These are phyloP conservation scores for Chaetomiaceae sp. DNA, from an alignment of 2,329 filamentous ascomycete species.

Conservation along the genomic window DNA sequence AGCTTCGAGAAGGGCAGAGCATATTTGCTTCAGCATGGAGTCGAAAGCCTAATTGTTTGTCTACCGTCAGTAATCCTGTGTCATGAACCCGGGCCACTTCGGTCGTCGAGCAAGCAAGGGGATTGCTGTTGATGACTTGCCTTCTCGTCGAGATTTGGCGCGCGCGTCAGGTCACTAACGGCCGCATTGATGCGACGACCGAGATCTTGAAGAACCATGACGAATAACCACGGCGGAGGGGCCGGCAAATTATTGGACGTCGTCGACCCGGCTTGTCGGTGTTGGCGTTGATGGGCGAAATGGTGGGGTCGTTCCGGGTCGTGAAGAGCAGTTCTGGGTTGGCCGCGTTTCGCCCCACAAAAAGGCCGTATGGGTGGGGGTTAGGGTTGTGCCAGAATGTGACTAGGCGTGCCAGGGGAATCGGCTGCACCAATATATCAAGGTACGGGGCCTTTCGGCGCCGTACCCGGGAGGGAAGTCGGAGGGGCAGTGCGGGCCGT, in stretches of 20 bases:
- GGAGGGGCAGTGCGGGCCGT: too few species aligned
- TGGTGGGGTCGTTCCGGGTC: not conserved
- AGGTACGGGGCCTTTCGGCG: too few species aligned
- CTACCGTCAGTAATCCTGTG: constrained; percentile 32
- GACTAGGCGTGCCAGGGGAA: too few species aligned
- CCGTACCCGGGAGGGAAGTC: too few species aligned
- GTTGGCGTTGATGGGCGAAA: not conserved
- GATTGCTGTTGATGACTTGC: too few species aligned
- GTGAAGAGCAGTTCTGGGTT: too few species aligned
- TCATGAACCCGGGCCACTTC: not conserved
- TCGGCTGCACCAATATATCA: too few species aligned
- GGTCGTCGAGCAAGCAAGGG: not conserved
- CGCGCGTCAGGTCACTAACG: constrained; percentile 86
- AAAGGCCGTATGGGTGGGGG: too few species aligned
- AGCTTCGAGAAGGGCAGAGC: constrained; percentile 88
- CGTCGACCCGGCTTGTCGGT: not conserved
- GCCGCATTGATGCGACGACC: constrained; percentile 97
- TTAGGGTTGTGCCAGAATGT: too few species aligned
- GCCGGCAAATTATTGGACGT: constrained; percentile 5
- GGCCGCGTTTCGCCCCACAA: too few species aligned
- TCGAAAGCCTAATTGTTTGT: constrained; percentile 70
- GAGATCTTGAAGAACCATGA: constrained; percentile 98
- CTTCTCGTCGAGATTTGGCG: constrained; percentile 95
- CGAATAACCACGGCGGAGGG: constrained; percentile 13
- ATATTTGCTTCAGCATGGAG: constrained; percentile 97